Conservation (phyloP, 2,329 filamentous ascomycete genomes). For the Geosmithia putterillii region DNA sequence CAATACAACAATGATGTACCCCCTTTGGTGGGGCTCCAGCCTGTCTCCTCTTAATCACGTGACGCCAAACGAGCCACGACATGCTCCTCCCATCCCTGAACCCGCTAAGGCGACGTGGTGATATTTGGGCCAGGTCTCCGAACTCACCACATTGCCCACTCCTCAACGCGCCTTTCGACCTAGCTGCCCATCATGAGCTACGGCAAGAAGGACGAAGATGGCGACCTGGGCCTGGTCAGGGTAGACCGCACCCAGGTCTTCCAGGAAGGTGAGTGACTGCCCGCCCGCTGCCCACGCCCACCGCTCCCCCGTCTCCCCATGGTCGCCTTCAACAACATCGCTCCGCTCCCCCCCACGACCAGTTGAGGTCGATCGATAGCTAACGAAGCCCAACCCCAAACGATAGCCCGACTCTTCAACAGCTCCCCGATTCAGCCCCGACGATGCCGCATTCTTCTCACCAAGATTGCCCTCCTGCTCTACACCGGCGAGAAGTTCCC, state of each 20-base stretch:
- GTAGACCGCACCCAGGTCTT: slow-evolving; percentile 97
- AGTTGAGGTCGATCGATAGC: too few species aligned
- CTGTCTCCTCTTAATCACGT: slow-evolving; percentile 15
- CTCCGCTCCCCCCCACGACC: slow-evolving; percentile 7
- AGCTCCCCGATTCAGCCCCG: slow-evolving; percentile 91
- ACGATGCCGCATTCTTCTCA: slow-evolving; percentile 93
- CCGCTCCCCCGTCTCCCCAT: too few species aligned
- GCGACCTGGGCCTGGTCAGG: slow-evolving; percentile 85
- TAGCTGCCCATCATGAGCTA: slow-evolving; percentile 66
- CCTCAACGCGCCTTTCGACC: slow-evolving; percentile 15
- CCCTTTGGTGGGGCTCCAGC: slow-evolving; percentile 2
- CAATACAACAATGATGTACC: too few species aligned
- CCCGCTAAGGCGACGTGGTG: slow-evolving; percentile 24
- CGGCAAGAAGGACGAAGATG: slow-evolving; percentile 99
- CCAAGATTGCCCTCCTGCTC: slow-evolving; percentile 90
- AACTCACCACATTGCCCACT: slow-evolving; percentile 18
- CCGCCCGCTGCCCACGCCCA: too few species aligned
- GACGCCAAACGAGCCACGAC: slow-evolving; percentile 8
- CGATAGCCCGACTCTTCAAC: slow-evolving; percentile 88
- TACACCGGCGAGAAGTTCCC: slow-evolving; percentile 97
- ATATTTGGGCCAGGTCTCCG: slow-evolving; percentile 12
- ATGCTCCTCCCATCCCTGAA: slow-evolving; percentile 15
- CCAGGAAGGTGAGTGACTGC: slow-evolving; percentile 65
- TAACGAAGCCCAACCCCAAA: slow-evolving; percentile 4
- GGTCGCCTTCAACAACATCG: slow-evolving; percentile 5